Evolutionary conservation across 257 asterid species (phyloP), one percentile per base, ranked within the genome.

Genomic region (Solanum chilense): DNA sequence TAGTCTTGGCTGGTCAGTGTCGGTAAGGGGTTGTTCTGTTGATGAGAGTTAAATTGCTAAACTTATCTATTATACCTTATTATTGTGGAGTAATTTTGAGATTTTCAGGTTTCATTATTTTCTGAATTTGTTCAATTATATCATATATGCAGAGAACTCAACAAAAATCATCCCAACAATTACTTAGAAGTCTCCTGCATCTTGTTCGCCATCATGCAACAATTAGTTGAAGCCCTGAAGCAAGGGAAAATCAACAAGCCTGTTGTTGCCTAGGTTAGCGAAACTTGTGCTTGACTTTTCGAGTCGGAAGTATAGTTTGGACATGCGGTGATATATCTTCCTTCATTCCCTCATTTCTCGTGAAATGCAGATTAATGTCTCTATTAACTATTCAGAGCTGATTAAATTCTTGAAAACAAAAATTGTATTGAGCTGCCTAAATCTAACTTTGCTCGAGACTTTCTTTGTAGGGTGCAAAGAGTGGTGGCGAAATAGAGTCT

Each of bases 191-290:
- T 89, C 98, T 18, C 88, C 94, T 49, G 89, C 91, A 14, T 85
- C 96, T 5, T 93, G 93, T 31, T 92, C 87, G 3, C 45, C 81
- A 39, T 74, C 98, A 6, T 92, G 93, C 45, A 96, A 94, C 93
- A 96, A 97, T 71, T 97, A 41, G 99, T 97, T 37, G 99, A 97
- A 92, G 99, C 99, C 87, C 98, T 97, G 75, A 94, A 94, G 90
- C 97, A 95, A 89, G 98, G 99, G 69, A 97, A 95, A 88, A 97
- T 97, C 88, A 95, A 86, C 91, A 97, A 95, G 90, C 98, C 99
- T 52, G 98, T 97, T 69, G 98, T 93, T 89, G 99, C 99, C 83
- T 97, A 98, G 99, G 99, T 97, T 89, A 97, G 99, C 80, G 99
- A 98, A 88, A 97, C 99, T 83, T 97, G 99, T 87, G 99, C 99